Conservation (phyloP, 345 rosid species). For the Gossypioides kirkii region DNA sequence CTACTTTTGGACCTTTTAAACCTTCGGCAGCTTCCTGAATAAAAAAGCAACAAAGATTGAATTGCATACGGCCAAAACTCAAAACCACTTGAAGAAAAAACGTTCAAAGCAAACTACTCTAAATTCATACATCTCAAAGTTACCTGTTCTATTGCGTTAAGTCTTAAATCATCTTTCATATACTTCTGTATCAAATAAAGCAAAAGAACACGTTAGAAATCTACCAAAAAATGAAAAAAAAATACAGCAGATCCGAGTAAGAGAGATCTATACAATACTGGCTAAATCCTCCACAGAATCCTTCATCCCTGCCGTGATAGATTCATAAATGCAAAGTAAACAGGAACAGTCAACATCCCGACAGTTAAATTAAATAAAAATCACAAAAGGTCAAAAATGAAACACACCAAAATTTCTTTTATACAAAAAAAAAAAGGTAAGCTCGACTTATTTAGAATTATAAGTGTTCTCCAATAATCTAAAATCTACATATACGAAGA, state of each 20-base stretch:
- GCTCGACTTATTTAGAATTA: not conserved
- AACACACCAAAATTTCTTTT: not conserved
- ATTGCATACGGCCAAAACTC: slow-evolving; percentile 4
- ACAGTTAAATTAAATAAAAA: slow-evolving; percentile 7
- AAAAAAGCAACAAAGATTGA: slow-evolving; percentile 13
- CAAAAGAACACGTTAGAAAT: not conserved
- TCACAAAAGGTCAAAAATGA: not conserved
- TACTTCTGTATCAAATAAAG: slow-evolving; percentile 52
- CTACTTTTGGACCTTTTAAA: slow-evolving; percentile 62
- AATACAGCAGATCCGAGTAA: slow-evolving; percentile 8
- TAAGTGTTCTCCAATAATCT: not conserved
- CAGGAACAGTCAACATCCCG: slow-evolving; percentile 16
- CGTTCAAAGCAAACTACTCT: not conserved
- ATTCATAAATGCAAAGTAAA: slow-evolving; percentile 18
- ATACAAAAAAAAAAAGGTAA: not conserved
- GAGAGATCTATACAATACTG: slow-evolving; percentile 45
- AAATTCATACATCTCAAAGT: slow-evolving; percentile 8
- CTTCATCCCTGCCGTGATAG: slow-evolving; percentile 49
- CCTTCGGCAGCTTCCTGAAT: slow-evolving; percentile 60
- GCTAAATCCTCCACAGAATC: slow-evolving; percentile 63
- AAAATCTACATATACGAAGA: slow-evolving; percentile 12
- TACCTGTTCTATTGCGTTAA: slow-evolving; percentile 62
- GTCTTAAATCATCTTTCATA: slow-evolving; percentile 41
- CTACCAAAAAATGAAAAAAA: not conserved
- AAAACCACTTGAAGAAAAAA: slow-evolving; percentile 4